Evolutionary conservation across 257 asterid genomes (phyloP).

Genomic region (Asclepias syriaca): DNA sequence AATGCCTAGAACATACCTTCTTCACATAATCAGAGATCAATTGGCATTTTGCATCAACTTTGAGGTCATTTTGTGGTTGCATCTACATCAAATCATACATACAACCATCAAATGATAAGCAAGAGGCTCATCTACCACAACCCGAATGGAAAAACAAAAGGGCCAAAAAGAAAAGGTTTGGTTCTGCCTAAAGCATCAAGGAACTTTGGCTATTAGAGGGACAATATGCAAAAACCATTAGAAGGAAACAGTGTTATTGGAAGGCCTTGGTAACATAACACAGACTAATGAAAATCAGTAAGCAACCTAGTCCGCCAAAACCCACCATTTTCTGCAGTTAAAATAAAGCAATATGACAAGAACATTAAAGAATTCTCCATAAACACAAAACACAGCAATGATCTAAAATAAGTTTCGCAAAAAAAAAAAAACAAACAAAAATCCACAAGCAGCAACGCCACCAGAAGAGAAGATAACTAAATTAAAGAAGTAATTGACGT

Average conservation of each 20-base stretch:
- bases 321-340: background rate
- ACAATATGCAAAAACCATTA: background rate
- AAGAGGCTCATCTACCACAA: background rate
- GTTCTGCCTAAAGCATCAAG: background rate
- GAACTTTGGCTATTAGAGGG: background rate
- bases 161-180: too few species aligned
- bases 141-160: background rate
- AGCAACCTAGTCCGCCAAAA: background rate
- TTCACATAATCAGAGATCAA: conserved; percentile 50
- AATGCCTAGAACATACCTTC: conserved; percentile 44
- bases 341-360: background rate
- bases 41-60: conserved; percentile 47
- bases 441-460: background rate
- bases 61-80: conserved; percentile 47
- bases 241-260: background rate
- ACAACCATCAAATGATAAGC: background rate
- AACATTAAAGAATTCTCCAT: background rate
- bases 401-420: background rate
- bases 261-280: background rate
- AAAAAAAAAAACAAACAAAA: too few species aligned
- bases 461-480: background rate
- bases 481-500: background rate
- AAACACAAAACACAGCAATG: background rate
- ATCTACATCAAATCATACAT: conserved; percentile 37
- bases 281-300: background rate